Evolutionary conservation across 331 rosid species (phyloP).

Genomic region (Pyracantha coccinea): DNA sequence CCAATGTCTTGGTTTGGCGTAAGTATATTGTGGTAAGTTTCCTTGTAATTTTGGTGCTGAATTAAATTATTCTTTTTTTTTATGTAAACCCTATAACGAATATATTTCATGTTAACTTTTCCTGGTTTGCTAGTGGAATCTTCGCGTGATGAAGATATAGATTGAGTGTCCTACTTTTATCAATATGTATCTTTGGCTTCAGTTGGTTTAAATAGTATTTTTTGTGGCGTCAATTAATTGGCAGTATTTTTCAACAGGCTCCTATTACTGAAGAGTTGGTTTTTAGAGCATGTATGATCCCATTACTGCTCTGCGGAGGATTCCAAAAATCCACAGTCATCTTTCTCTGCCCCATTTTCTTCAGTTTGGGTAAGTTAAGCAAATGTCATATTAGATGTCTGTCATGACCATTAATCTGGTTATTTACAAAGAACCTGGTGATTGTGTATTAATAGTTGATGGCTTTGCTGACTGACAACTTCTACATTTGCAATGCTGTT

Average conservation of each 20-base stretch:
- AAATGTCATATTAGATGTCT: neutral
- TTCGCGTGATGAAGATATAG: neutral
- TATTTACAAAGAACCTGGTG: neutral
- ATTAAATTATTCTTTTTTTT: neutral
- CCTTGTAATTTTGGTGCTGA: constrained; percentile 2
- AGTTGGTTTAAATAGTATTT: neutral
- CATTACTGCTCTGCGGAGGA: constrained; percentile 91
- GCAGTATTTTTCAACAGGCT: constrained; percentile 50
- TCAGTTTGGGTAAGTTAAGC: constrained; percentile 75
- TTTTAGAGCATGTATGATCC: constrained; percentile 94
- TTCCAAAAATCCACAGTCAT: constrained; percentile 43
- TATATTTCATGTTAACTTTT: neutral
- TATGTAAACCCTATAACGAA: neutral
- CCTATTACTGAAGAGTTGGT: constrained; percentile 94
- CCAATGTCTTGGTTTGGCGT: constrained; percentile 68
- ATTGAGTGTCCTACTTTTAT: neutral
- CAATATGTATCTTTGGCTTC: neutral
- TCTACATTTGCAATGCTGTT: neutral
- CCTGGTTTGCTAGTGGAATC: neutral
- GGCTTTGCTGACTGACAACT: neutral
- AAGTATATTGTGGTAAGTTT: constrained; percentile 77
- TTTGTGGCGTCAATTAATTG: constrained; percentile 2
- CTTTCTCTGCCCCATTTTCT: constrained; percentile 77
- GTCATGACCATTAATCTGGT: neutral
- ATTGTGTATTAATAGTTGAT: neutral